Base-by-base conservation (phyloP, 129 eudicot species). In the Apium graveolens region DNA sequence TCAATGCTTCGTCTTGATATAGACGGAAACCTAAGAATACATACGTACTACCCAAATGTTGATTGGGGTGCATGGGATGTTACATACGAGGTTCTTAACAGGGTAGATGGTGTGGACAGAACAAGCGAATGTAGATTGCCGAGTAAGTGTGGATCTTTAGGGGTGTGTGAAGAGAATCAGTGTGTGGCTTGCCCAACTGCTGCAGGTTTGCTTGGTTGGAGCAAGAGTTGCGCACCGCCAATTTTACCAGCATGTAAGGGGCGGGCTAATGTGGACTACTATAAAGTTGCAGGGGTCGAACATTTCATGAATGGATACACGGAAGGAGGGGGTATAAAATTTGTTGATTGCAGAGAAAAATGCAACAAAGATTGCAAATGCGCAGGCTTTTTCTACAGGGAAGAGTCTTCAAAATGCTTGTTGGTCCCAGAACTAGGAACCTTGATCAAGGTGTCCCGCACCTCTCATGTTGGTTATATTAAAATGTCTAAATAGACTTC, bases 151-250 rank as follows among this genome's bases (percentile, higher is more conserved):
- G 88, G 88, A 14, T 65, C 85, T 3, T 74, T 87, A 4, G 90
- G 88, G 4, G 82, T 87, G 21, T 87, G 88, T 21, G 82, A 82
- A 24, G 86, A 84, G 31, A 41, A 57, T 51, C 88, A 82, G 44
- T 84, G 90, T 45, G 88, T 87, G 42, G 88, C 85, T 26, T 87
- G 91, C 75, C 91, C 91, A 2, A 85, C 51, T 21, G 74, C 88
- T 77, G 45, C 43, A 21, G 91, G 85, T 4, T 60, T 78, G 79
- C n/a, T 53, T 85, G 91, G 88, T 70, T 87, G 88, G 88, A 87
- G 80, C 78, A 75, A 78, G 77, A 78, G 24, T 29, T 88, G 92
- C 44, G 90, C 80, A 8, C 82, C 80, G 3, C 89, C 86, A 1
- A 46, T 17, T 31, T 29, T 86, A 57, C 89, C 84, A 38, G 78